Percentiles rank a stretch among this genome's conserved stretches.
Evolutionary conservation across 2,329 filamentous ascomycete genomes (phyloP).

Genomic region (Scedosporium minutisporum): DNA sequence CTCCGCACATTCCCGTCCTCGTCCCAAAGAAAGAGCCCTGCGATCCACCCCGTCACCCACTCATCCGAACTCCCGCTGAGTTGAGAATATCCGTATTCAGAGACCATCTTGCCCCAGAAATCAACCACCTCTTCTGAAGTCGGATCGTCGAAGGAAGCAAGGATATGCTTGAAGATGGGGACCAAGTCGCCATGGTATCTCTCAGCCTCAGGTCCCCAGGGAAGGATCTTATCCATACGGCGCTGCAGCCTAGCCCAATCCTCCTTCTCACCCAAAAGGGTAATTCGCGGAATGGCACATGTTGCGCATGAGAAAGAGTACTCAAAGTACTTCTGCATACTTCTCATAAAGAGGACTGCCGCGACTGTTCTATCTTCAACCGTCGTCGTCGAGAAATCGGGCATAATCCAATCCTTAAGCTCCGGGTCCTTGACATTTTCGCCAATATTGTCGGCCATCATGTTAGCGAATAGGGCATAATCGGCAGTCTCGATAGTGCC

Average conservation of each 20-base stretch:
- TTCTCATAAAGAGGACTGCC: constrained; percentile 40
- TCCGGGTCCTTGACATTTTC: constrained; percentile 29
- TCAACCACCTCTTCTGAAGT: constrained; percentile 14
- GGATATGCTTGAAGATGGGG: constrained; percentile 27
- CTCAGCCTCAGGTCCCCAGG: constrained; percentile 25
- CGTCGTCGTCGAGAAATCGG: constrained; percentile 40
- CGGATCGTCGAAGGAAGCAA: constrained; percentile 24
- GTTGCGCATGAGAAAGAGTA: constrained; percentile 24
- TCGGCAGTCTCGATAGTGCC: constrained; percentile 5
- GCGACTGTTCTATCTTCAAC: constrained; percentile 30
- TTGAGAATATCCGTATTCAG: neutral
- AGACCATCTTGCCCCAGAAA: constrained; percentile 26
- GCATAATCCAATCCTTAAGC: constrained; percentile 38
- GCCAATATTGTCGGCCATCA: constrained; percentile 28
- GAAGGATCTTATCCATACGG: constrained; percentile 25
- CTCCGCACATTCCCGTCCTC: neutral
- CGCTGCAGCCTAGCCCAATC: constrained; percentile 31
- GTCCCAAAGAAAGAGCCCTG: neutral
- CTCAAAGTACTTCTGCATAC: constrained; percentile 38
- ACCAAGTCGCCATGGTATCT: constrained; percentile 23
- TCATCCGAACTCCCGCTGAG: neutral
- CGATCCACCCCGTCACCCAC: neutral
- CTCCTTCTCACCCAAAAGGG: constrained; percentile 32
- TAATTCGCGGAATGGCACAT: constrained; percentile 39
- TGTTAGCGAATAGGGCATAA: constrained; percentile 19